These are phyloP conservation scores for Debaryomycetaceae sp. DNA, from an alignment of 1,139 yeast species.

Conservation along the genomic window DNA sequence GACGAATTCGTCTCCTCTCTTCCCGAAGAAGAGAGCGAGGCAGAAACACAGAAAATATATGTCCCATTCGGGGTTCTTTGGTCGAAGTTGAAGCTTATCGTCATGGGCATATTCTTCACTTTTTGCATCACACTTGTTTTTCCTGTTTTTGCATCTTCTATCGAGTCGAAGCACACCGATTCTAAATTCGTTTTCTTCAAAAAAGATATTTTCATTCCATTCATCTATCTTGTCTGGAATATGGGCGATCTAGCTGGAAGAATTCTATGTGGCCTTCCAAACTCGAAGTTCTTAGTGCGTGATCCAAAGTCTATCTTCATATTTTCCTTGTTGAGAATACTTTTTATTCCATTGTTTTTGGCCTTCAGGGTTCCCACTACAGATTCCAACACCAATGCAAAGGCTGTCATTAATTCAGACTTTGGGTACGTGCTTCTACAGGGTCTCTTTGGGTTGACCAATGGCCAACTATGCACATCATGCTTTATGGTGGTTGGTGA, in stretches of 20 bases:
- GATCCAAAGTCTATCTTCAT: conserved; percentile 41
- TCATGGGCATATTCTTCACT: conserved; percentile 66
- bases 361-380: conserved; percentile 59
- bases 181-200: conserved; percentile 33
- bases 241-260: conserved; percentile 83
- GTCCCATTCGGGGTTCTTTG: conserved; percentile 53
- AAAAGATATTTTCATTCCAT: conserved; percentile 62
- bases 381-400: conserved; percentile 16
- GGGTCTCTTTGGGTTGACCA: conserved; percentile 76
- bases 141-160: conserved; percentile 85
- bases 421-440: conserved; percentile 65
- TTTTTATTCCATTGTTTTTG: conserved; percentile 62
- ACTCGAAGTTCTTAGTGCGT: conserved; percentile 32
- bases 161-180: conserved; percentile 47
- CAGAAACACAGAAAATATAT: conserved; percentile 20
- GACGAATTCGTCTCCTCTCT: conserved; percentile 6
- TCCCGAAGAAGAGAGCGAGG: conserved; percentile 12
- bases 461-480: conserved; percentile 81
- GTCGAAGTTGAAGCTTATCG: conserved; percentile 59
- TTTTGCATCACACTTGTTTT: conserved; percentile 77
- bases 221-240: conserved; percentile 81
- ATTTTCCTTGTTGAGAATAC: conserved; percentile 52
- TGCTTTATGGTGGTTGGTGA: conserved; percentile 78
- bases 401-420: conserved; percentile 56
- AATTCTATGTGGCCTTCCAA: conserved; percentile 56